Evolutionary conservation across 495 filamentous ascomycete species (phyloP), one percentile per base, ranked within the genome.

Genomic region (Penicillium tannophilum): DNA sequence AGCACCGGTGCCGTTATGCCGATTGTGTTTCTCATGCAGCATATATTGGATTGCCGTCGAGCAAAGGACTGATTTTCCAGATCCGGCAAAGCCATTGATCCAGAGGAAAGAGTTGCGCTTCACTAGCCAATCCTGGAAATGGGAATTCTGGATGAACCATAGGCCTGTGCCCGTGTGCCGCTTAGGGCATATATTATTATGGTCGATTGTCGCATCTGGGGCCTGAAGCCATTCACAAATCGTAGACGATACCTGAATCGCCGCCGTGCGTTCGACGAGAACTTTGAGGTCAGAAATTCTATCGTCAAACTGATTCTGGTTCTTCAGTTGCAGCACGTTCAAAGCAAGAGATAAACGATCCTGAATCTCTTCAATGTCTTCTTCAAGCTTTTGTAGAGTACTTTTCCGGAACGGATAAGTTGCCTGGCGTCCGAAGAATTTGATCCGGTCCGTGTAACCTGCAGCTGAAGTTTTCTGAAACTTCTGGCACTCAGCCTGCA

Each of bases 51-150:
- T 72, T 41, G 64, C 64, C 2, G 67, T 71, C 14, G 73, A 74
- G 54, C 71, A 74, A 0, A 75, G 64, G n/a, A 79, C 64, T 12
- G 72, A 75, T 51, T 77, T 79, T 16, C 75, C 73, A 63, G 69
- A 77, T 33, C 75, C 75, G 8, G 76, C 66, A 49, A 77, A 74
- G 1, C 75, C 75, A 42, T 72, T 63, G 0, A 79, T 47, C 75
- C 75, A 79, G 0, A 79, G 56, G 19, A 77, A 71, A 2, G 76
- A 76, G 43, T 74, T 72, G 2, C 17, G 50, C n/a, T 71, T 50
- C 2, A 9, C 49, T 11, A 75, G 52, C 75, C 75, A 79, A n/a
- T n/a, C 56, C 24, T 6, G 16, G 45, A 72, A 79, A 23, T 35
- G n/a, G 7, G 35, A 1, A 8, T 66, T 50, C 1, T 73, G 61